Conservation (phyloP, 257 asterid genomes). For the Plantago elongata region DNA sequence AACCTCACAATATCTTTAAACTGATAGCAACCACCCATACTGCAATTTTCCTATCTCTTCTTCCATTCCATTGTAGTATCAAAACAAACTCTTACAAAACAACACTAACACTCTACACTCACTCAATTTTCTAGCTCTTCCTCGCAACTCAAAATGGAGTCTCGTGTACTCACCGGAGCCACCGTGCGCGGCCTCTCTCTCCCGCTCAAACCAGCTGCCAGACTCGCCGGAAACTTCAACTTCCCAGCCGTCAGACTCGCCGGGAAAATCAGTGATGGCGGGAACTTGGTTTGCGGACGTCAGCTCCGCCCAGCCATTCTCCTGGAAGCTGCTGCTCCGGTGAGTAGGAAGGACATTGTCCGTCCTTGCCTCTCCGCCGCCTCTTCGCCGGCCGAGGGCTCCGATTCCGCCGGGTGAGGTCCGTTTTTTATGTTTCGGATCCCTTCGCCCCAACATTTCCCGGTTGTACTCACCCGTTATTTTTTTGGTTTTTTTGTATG, state of each 20-base stretch:
- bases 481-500: constrained; percentile 7
- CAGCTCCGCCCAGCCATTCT: constrained; percentile 71
- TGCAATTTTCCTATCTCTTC: constrained; percentile 15
- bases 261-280: constrained; percentile 44
- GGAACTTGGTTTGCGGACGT: constrained; percentile 65
- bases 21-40: constrained; percentile 48
- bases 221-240: constrained; percentile 27
- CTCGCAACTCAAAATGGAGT: constrained; percentile 66
- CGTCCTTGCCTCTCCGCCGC: constrained; percentile 66
- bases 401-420: constrained; percentile 92
- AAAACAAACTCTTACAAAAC: not conserved
- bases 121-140: constrained; percentile 4
- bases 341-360: constrained; percentile 34
- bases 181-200: constrained; percentile 52
- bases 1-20: constrained; percentile 40
- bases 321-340: constrained; percentile 48
- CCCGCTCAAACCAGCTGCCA: constrained; percentile 42
- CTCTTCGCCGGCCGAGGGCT: constrained; percentile 37
- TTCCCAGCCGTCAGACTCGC: constrained; percentile 34
- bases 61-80: not conserved
- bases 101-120: not conserved
- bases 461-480: not conserved
- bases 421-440: constrained; percentile 37
- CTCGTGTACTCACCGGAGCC: constrained; percentile 83
- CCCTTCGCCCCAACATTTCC: constrained; percentile 7